phyloP scores from a whole-genome alignment of 1,284 basidiomycete species.

The Afroboletus lepidellus region DNA sequence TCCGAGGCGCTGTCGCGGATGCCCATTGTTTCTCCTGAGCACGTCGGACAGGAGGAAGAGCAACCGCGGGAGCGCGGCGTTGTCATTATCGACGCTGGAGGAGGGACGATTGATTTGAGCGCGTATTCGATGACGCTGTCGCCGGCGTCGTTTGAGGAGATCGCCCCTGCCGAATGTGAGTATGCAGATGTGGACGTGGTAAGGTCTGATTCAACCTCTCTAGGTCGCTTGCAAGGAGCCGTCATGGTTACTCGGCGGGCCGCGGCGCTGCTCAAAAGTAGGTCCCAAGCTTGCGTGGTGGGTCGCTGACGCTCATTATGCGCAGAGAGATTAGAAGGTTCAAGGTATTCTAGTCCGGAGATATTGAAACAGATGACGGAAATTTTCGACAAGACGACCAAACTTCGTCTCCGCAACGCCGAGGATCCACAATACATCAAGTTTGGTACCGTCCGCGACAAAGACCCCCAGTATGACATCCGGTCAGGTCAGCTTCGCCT shows the following conservation, averaged over 20 bases:
- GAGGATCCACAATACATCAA: too few species aligned
- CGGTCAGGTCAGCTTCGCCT: conserved; percentile 43
- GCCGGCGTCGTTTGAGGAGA: conserved; percentile 38
- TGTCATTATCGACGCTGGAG: conserved; percentile 54
- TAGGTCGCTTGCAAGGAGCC: conserved; percentile 38
- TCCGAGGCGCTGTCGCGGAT: conserved; percentile 33
- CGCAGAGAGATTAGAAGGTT: conserved; percentile 33
- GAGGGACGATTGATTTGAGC: conserved; percentile 49
- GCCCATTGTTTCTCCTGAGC: conserved; percentile 20
- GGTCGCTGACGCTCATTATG: conserved; percentile 13
- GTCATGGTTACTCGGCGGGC: conserved; percentile 46
- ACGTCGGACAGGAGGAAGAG: conserved; percentile 18
- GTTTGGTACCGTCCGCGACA: too few species aligned
- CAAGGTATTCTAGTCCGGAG: conserved; percentile 31
- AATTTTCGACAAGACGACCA: conserved; percentile 53
- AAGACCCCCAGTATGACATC: too few species aligned
- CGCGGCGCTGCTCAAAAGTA: conserved; percentile 36
- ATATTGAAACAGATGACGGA: conserved; percentile 44
- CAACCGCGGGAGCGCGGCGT: conserved; percentile 37
- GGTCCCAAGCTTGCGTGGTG: background rate
- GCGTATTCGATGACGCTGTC: conserved; percentile 41
- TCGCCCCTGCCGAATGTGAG: conserved; percentile 43
- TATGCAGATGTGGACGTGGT: background rate
- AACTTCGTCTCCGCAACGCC: conserved; percentile 27
- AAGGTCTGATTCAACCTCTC: conserved; percentile 6